phyloP scores from a whole-genome alignment of 805 yeast species.

The Yarrowia phangngaensis region DNA sequence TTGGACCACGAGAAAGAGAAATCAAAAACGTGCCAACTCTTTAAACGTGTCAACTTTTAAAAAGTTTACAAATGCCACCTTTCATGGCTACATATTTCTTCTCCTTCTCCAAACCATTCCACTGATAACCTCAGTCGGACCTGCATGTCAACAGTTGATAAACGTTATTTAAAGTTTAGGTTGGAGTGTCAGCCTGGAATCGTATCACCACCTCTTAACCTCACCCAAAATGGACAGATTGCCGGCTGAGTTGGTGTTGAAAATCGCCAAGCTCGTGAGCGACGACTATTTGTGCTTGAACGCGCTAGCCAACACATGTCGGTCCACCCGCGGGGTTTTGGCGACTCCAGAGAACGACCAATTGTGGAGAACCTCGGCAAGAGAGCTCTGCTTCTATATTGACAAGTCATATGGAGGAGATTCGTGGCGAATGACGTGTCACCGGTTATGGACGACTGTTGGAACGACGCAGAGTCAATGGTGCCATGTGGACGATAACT shows the following conservation, averaged over 20 bases:
- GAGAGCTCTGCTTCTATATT: conserved; percentile 7
- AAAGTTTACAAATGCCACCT: too few species aligned
- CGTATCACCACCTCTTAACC: too few species aligned
- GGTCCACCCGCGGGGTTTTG: conserved; percentile 1
- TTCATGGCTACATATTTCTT: too few species aligned
- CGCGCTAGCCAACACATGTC: conserved; percentile 13
- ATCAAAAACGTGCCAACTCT: too few species aligned
- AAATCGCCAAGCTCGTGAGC: conserved; percentile 1
- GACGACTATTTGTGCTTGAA: conserved; percentile 8
- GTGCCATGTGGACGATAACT: conserved; percentile 25
- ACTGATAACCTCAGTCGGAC: too few species aligned
- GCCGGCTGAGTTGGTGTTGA: conserved; percentile 19
- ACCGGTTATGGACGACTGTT: conserved; percentile 1
- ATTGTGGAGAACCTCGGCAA: conserved; percentile 8
- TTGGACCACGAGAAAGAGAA: too few species aligned
- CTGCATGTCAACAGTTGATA: too few species aligned
- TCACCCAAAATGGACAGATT: conserved; percentile 1
- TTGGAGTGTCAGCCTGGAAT: too few species aligned
- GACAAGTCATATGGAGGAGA: conserved; percentile 1
- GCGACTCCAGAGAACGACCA: conserved; percentile 6
- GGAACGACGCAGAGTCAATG: conserved; percentile 8
- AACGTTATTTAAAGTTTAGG: too few species aligned
- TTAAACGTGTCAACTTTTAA: too few species aligned
- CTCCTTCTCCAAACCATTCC: too few species aligned
- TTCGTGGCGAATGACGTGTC: conserved; percentile 11